A percentile compares a stretch with the other conserved stretches of the same genome.
These are phyloP conservation scores for Achlya hypogyna DNA, from an alignment of 352 stramenopile species.

Conservation along the genomic window DNA sequence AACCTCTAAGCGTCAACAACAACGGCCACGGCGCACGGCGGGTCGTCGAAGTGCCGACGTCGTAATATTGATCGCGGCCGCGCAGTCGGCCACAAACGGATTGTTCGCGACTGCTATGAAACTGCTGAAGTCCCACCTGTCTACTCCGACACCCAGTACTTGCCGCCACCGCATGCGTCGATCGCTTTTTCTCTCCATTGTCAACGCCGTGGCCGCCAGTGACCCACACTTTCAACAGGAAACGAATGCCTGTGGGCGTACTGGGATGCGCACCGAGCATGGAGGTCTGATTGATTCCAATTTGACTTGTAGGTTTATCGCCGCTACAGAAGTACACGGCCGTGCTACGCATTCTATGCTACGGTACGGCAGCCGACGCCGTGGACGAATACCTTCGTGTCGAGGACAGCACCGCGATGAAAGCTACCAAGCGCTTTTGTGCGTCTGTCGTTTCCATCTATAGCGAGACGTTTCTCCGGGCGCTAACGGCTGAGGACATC, in stretches of 20 bases:
- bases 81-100: background rate
- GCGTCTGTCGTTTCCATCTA: slow-evolving; percentile 11
- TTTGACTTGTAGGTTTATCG: slow-evolving; percentile 6
- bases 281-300: background rate
- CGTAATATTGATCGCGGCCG: slow-evolving; percentile 10
- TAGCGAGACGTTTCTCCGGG: slow-evolving; percentile 18
- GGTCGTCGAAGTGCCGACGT: background rate
- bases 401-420: slow-evolving; percentile 15
- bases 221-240: slow-evolving; percentile 14
- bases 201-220: background rate
- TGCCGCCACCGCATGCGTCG: background rate
- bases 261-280: background rate
- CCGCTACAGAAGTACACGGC: slow-evolving; percentile 22
- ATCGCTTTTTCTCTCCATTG: slow-evolving; percentile 1
- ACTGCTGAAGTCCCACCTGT: background rate
- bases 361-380: too few species aligned
- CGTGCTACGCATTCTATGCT: slow-evolving; percentile 20
- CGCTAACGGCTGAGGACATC: slow-evolving; percentile 20
- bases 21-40: slow-evolving; percentile 3
- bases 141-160: background rate
- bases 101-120: slow-evolving; percentile 16
- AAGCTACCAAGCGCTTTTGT: slow-evolving; percentile 13
- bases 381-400: slow-evolving; percentile 18
- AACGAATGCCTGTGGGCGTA: slow-evolving; percentile 6
- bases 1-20: too few species aligned